These are phyloP conservation scores for Cladosporium colombiae DNA, from an alignment of 2,329 filamentous ascomycete genomes.

Conservation along the genomic window DNA sequence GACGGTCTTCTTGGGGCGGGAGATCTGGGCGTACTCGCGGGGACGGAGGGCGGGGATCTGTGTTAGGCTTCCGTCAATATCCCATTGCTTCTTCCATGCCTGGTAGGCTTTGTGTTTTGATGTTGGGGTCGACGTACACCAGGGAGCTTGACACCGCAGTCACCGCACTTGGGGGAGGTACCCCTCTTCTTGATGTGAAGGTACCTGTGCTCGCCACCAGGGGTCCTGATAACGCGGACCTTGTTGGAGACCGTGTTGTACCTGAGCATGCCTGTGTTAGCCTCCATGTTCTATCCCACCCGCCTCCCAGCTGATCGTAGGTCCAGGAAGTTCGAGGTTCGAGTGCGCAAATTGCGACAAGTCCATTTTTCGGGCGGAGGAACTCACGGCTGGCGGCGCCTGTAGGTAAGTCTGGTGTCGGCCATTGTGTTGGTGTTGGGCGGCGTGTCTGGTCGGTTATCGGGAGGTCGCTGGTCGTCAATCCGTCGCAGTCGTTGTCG, in stretches of 20 bases:
- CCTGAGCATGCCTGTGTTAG: conserved; percentile 48
- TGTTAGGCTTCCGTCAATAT: conserved; percentile 22
- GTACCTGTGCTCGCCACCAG: conserved; percentile 91
- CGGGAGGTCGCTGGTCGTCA: conserved; percentile 13
- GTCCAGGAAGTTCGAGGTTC: conserved; percentile 9
- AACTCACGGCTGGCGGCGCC: conserved; percentile 19
- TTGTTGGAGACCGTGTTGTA: conserved; percentile 99
- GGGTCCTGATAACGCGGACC: conserved; percentile 93
- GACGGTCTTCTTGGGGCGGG: conserved; percentile 99
- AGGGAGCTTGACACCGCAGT: conserved; percentile 96
- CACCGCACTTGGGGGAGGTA: conserved; percentile 97
- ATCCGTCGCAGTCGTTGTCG: conserved; percentile 22
- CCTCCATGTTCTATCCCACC: conserved; percentile 22
- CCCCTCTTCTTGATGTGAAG: conserved; percentile 99
- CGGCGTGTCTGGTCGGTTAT: conserved; percentile 25
- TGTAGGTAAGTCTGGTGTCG: conserved; percentile 48
- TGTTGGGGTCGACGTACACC: conserved; percentile 71
- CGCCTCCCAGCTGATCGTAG: conserved; percentile 5
- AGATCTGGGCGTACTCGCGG: conserved; percentile 95
- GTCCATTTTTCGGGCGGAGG: background rate
- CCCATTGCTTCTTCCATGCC: conserved; percentile 15
- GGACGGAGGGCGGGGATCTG: conserved; percentile 95
- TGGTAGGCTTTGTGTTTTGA: background rate
- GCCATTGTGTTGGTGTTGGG: conserved; percentile 51
- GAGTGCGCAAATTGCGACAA: conserved; percentile 15